These are phyloP conservation scores for Ganoderma resinaceum DNA, from an alignment of 1,284 basidiomycete genomes.

Conservation along the genomic window DNA sequence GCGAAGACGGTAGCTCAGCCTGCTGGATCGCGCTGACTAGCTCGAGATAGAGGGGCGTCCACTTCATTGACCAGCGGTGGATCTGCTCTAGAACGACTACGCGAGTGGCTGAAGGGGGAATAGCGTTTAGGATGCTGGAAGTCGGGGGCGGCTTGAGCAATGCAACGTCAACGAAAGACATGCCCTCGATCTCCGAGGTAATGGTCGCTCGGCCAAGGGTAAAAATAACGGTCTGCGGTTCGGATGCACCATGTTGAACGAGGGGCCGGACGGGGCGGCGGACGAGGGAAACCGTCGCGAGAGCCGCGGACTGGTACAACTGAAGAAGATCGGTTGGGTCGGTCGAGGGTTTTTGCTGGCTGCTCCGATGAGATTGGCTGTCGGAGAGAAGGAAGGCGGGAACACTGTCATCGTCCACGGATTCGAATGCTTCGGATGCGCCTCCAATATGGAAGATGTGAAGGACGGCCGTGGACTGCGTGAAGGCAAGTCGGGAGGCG, in stretches of 20 bases:
- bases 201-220: slow-evolving; percentile 67
- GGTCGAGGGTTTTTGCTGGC: slow-evolving; percentile 25
- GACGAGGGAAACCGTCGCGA: slow-evolving; percentile 67
- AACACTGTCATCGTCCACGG: slow-evolving; percentile 64
- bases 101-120: slow-evolving; percentile 71
- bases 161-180: slow-evolving; percentile 73
- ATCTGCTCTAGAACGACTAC: slow-evolving; percentile 90
- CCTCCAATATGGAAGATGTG: slow-evolving; percentile 75
- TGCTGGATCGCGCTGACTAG: slow-evolving; percentile 79
- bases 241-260: slow-evolving; percentile 49
- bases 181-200: slow-evolving; percentile 56
- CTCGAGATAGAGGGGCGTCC: slow-evolving; percentile 90
- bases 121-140: slow-evolving; percentile 65
- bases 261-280: slow-evolving; percentile 68
- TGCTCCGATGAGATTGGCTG: slow-evolving; percentile 39
- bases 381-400: slow-evolving; percentile 62
- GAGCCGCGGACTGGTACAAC: slow-evolving; percentile 68
- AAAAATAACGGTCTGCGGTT: slow-evolving; percentile 74
- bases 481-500: slow-evolving; percentile 70
- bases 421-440: slow-evolving; percentile 43
- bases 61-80: slow-evolving; percentile 80
- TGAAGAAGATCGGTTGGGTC: slow-evolving; percentile 49
- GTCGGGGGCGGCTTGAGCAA: slow-evolving; percentile 81
- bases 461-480: slow-evolving; percentile 71
- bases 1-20: slow-evolving; percentile 54